These are phyloP conservation scores for Delitschia confertaspora DNA, from an alignment of 495 filamentous ascomycete genomes.

Conservation along the genomic window DNA sequence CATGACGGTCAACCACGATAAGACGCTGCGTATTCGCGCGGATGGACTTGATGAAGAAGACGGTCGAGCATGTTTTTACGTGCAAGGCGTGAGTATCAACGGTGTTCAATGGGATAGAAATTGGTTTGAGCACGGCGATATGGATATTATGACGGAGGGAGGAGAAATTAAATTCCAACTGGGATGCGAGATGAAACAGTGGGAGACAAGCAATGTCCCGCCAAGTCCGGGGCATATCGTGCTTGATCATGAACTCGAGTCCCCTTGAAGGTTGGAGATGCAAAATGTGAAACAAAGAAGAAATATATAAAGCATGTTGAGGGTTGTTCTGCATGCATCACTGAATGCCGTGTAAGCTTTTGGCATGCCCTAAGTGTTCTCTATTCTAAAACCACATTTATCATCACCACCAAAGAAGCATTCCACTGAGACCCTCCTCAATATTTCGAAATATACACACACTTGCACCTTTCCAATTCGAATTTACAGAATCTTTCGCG, in stretches of 20 bases:
- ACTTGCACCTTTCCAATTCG: no score
- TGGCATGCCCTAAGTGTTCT: no score
- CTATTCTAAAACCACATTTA: no score
- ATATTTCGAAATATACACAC: no score
- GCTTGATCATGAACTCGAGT: constrained; percentile 5
- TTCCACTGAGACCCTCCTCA: no score
- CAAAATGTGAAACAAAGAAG: no score
- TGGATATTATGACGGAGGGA: constrained; percentile 30
- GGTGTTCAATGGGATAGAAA: constrained; percentile 30
- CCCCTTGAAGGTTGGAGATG: no score
- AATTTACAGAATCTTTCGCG: no score
- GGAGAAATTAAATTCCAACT: constrained; percentile 32
- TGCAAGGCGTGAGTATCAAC: constrained; percentile 34
- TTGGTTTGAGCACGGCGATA: constrained; percentile 33
- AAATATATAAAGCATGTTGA: no score
- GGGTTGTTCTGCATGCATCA: no score
- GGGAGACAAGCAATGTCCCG: constrained; percentile 33
- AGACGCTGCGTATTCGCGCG: constrained; percentile 30
- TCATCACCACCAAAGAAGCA: no score
- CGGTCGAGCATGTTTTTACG: constrained; percentile 28
- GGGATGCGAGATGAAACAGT: constrained; percentile 25
- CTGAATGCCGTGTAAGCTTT: no score
- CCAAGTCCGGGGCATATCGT: constrained; percentile 33
- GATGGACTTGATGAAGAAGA: constrained; percentile 27
- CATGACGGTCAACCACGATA: constrained; percentile 27